A percentile compares a stretch with the other conserved stretches of the same genome.
Evolutionary conservation across 2,329 filamentous ascomycete species (phyloP).

Genomic region (Verticillium klebahnii): DNA sequence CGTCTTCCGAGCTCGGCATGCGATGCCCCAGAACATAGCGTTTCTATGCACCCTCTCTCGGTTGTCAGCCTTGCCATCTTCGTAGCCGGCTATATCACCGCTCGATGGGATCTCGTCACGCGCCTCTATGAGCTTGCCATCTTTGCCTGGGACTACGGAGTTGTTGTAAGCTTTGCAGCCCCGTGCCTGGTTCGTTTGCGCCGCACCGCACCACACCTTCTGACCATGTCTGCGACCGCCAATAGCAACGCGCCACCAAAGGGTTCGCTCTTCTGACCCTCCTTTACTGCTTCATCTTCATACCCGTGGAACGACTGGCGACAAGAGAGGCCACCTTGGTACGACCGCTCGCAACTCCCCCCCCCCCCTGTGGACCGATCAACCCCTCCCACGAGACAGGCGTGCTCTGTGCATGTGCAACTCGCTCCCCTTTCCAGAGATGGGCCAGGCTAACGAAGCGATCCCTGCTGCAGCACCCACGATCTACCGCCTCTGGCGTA

Average conservation of each 20-base stretch:
- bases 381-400: slow-evolving; percentile 1
- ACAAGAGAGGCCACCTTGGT: slow-evolving; percentile 76
- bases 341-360: slow-evolving; percentile 30
- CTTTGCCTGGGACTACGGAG: slow-evolving; percentile 98
- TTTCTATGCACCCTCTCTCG: slow-evolving; percentile 95
- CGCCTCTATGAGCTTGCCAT: slow-evolving; percentile 94
- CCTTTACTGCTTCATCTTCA: slow-evolving; percentile 77
- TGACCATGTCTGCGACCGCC: background rate
- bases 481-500: slow-evolving; percentile 71
- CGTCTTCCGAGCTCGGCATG: slow-evolving; percentile 32
- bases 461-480: slow-evolving; percentile 63
- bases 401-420: background rate
- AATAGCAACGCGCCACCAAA: slow-evolving; percentile 76
- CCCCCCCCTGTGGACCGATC: background rate
- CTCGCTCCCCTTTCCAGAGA: background rate
- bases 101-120: slow-evolving; percentile 97
- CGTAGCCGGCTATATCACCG: slow-evolving; percentile 98
- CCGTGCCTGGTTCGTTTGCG: background rate
- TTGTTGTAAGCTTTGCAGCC: slow-evolving; percentile 61
- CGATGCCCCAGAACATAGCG: slow-evolving; percentile 35
- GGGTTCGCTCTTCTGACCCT: slow-evolving; percentile 79
- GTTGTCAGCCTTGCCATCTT: slow-evolving; percentile 95
- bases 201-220: background rate
- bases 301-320: slow-evolving; percentile 81
- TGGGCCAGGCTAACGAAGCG: slow-evolving; percentile 14